Evolutionary conservation across 345 rosid species (phyloP), one percentile per base, ranked within the genome.

Genomic region (Eutrema japonicum): DNA sequence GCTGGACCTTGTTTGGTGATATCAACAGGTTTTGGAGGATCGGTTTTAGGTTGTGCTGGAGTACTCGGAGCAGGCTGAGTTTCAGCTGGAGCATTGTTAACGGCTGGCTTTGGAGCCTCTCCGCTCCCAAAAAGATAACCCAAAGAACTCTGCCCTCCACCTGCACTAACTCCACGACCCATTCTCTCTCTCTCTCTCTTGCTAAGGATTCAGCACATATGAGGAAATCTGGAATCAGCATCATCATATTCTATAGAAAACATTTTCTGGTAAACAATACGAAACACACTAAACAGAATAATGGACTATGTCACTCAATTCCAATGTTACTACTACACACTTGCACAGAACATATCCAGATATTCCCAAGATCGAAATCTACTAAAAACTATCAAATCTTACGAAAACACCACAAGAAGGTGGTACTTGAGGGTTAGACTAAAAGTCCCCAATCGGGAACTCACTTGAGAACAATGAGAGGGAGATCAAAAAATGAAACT

Each of bases 141-240:
- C 82, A 90, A 68, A 55, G 96, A 92, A 77, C 98, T 92, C 77
- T 88, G 95, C 6, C 98, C 98, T 43, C 96, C 95, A 63, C 95
- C 96, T 35, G 83, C 77, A 75, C 96, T 86, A 29, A 86, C 91
- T 77, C 96, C 97, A 59, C 92, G 90, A 62, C 96, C 92, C 97
- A 92, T 92, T 58, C 61, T 57, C 18, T 53, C 57, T 51, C 68
- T 51, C 68, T 12, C 54, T 60, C 29, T 16, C 47, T 64, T 33
- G 35, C 43, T 48, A 12, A 45, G 26, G 57, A 64, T 46, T 35
- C 13, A 48, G 7, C 1, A 72, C 30, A 61, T 41, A 30, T 33
- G 38, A 71, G 9, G 52, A 33, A 35, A 54, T 33, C 2, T 42
- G 0, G 64, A 45, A 54, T 53, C 47, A 72, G 10, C 27, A 52